Percentiles rank a stretch among this genome's conserved stretches.
Evolutionary conservation across 192 early-diverging fungal species (phyloP).

Genomic region (Gamsiella multidivaricata): DNA sequence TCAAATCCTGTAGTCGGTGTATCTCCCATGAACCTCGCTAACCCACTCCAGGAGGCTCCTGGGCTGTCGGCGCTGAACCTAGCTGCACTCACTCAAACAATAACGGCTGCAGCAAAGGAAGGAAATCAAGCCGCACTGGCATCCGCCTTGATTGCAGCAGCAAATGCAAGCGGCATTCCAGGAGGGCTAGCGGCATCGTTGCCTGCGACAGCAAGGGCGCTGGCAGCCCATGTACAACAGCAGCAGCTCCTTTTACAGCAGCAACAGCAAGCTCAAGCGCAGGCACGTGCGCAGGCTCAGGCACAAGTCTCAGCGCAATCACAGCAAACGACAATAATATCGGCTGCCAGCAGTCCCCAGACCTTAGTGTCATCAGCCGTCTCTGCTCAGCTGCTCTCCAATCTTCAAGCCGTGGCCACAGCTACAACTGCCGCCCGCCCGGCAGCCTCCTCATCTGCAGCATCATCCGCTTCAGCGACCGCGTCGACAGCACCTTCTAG

Average conservation of each 20-base stretch:
- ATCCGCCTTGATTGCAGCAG: conserved; percentile 39
- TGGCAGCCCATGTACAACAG: conserved; percentile 39
- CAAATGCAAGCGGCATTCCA: conserved; percentile 41
- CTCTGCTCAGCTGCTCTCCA: conserved; percentile 9
- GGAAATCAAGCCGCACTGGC: conserved; percentile 32
- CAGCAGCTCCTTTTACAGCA: conserved; percentile 34
- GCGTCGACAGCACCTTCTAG: conserved; percentile 1
- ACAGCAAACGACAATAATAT: background rate
- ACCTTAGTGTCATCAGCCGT: background rate
- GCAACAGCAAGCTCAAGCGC: background rate
- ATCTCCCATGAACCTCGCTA: background rate
- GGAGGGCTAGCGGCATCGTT: conserved; percentile 39
- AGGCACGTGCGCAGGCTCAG: conserved; percentile 3
- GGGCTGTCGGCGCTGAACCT: conserved; percentile 26
- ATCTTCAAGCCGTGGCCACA: conserved; percentile 13
- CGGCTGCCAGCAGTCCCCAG: background rate
- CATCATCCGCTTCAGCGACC: background rate
- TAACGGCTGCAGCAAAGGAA: conserved; percentile 37
- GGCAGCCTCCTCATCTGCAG: background rate
- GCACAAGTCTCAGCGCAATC: background rate
- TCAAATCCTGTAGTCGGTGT: background rate
- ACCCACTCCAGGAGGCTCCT: conserved; percentile 12
- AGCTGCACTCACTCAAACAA: conserved; percentile 34
- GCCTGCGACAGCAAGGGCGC: conserved; percentile 33
- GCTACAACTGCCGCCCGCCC: background rate